Percentiles rank a stretch among this genome's conserved stretches.
phyloP scores from a whole-genome alignment of 2,329 filamentous ascomycete species.

The Fusarium oligoseptatum region DNA sequence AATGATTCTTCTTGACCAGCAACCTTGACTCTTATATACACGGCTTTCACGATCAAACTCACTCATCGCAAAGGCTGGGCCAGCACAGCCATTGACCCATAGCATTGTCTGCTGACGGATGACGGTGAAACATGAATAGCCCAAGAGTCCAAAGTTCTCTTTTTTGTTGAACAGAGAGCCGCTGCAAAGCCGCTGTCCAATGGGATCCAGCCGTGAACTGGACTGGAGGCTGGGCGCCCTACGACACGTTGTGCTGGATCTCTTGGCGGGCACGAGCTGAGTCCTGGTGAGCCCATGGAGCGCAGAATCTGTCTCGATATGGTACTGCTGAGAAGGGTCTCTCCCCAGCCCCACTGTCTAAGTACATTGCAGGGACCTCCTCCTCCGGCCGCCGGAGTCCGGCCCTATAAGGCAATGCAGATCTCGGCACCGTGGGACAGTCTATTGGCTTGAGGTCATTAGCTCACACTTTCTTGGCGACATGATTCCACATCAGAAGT shows the following conservation, averaged over 20 bases:
- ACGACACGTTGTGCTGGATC: background rate
- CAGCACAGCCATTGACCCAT: background rate
- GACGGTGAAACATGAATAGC: background rate
- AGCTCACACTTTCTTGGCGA: background rate
- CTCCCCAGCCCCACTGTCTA: background rate
- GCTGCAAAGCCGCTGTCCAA: background rate
- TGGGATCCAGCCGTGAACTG: background rate
- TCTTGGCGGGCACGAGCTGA: background rate
- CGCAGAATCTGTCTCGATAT: background rate
- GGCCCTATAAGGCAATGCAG: background rate
- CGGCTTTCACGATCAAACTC: background rate
- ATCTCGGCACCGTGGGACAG: background rate
- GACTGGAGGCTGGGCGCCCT: background rate
- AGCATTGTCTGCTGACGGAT: background rate
- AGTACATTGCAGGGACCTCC: no score
- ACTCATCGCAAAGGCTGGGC: conserved; percentile 7
- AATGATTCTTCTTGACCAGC: background rate
- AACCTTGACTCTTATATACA: background rate
- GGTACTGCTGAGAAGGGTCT: background rate
- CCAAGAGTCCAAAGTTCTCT: background rate
- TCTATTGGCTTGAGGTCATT: background rate
- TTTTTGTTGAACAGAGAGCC: background rate
- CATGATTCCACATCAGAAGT: background rate
- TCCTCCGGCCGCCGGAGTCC: background rate
- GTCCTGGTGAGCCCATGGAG: background rate